phyloP scores from a whole-genome alignment of 352 stramenopile genomes.

The Pythium utonaiense region DNA sequence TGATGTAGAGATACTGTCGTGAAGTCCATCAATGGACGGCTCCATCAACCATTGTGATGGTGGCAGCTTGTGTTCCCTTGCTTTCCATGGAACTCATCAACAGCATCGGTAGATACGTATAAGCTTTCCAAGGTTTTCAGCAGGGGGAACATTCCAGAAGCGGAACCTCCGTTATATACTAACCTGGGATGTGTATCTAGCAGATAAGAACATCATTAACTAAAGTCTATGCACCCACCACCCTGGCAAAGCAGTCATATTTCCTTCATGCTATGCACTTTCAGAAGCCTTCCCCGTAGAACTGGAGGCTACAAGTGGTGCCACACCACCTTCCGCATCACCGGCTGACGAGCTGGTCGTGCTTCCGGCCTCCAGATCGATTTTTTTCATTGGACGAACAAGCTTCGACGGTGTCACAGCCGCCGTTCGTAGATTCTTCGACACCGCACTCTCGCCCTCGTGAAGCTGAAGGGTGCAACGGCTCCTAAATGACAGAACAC shows the following conservation, averaged over 20 bases:
- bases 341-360: background rate
- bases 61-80: background rate
- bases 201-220: slow-evolving; percentile 10
- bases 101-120: background rate
- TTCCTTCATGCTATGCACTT: slow-evolving; percentile 17
- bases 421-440: background rate
- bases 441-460: slow-evolving; percentile 8
- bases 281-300: slow-evolving; percentile 4
- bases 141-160: slow-evolving; percentile 22
- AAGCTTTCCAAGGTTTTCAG: slow-evolving; percentile 10
- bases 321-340: background rate
- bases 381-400: slow-evolving; percentile 55
- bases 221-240: background rate
- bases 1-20: too few species aligned
- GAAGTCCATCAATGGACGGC: background rate
- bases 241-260: background rate
- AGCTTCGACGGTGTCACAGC: slow-evolving; percentile 53
- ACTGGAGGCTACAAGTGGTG: background rate
- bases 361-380: slow-evolving; percentile 36
- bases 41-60: background rate
- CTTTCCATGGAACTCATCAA: slow-evolving; percentile 1
- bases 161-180: slow-evolving; percentile 8
- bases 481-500: background rate
- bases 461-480: background rate
- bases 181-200: background rate